Base-by-base conservation (phyloP, 2,329 filamentous ascomycete species). In the Pseudogymnoascus sp. region DNA sequence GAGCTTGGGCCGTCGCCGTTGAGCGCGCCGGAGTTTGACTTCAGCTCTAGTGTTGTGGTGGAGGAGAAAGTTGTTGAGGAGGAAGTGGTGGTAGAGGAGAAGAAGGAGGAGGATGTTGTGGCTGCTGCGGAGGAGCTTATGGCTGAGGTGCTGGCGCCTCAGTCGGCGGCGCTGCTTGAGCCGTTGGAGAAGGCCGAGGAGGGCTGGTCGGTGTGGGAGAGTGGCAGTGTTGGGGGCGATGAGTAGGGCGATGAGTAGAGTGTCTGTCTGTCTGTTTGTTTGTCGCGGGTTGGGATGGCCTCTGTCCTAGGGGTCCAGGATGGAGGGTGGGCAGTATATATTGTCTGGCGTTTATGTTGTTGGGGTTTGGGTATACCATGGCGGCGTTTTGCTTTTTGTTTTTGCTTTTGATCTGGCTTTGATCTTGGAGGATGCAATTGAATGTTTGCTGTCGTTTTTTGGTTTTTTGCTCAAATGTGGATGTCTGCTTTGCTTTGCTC, bases 191-290 rank as follows among this genome's bases (percentile, higher is more conserved):
- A 81, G 55, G 81, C 82, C 0, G 83, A 80, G 41, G 82, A 85
- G 67, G 80, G 75, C 70, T 84, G 90, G 68, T 85, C 88, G 68
- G 79, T 90, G 13, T 90, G 87, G 86, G 87, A 90, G 73, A 89
- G 86, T 70, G 81, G 79, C 27, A 89, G 85, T 72, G 80, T 81
- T 27, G 83, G 84, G 66, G 87, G 84, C 58, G 86, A 69, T 41
- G 68, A 71, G 39, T 68, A 62, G 66, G 87, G 84, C 58, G 86
- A 69, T 41, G 68, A 71, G 39, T 68, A 62, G n/a, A n/a, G n/a
- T 21, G 21, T 21, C 21, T 21, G 15, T 42, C 39, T 10, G 38
- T 42, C 17, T 48, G 42, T 29, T n/a, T 29, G 13, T 51, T 27
- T 31, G n/a, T 31, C 17, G 44, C n/a, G 13, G 44, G 44, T 51